Evolutionary conservation across 2,329 filamentous ascomycete genomes (phyloP), one percentile per base, ranked within the genome.

Genomic region (Hymenoscyphus occultus): DNA sequence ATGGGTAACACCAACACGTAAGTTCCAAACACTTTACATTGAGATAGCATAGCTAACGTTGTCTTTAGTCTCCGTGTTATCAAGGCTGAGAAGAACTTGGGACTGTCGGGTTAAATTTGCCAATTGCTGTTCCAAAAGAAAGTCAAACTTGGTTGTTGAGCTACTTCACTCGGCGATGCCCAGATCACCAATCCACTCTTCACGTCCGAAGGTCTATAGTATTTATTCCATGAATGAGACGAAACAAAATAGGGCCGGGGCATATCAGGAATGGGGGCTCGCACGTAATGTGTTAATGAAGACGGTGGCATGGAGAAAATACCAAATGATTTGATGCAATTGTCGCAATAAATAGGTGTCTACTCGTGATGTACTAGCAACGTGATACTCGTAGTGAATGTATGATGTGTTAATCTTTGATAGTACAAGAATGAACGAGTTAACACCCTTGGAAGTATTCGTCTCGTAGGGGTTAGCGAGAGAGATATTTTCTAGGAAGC

Each of bases 1-100:
- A 92, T 93, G 88, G 91, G 92, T 74, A 91, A 95, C 83, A 96
- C 92, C 77, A 96, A 95, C 84, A 95, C 92, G 68, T 73, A 68
- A 70, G 68, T 64, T 51, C 14, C 35, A 56, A 65, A 22, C 39
- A 31, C 45, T 60, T 48, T 28, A 54, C 59, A 7, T 39, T 39
- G 45, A 39, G 12, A 65, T 65, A 19, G 12, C 68, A 67, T 66
- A 39, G 59, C 63, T 59, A 65, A 64, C 40, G 28, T 59, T 14
- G 6, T 63, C 35, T 48, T 2, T 54, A 74, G 73, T 64, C 72
- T 75, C 67, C 73, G 73, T 71, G 71, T 75, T 51, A 74, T 75
- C 70, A 73, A 74, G 64, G 73, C 73, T 40, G 72, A 75, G 66
- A 66, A 67, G 39, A 60, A 73, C 62, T 72, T 75, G 32, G 73